Evolutionary conservation across 768 basidiomycete genomes (phyloP).

Genomic region (Boletus rubroflammeus): DNA sequence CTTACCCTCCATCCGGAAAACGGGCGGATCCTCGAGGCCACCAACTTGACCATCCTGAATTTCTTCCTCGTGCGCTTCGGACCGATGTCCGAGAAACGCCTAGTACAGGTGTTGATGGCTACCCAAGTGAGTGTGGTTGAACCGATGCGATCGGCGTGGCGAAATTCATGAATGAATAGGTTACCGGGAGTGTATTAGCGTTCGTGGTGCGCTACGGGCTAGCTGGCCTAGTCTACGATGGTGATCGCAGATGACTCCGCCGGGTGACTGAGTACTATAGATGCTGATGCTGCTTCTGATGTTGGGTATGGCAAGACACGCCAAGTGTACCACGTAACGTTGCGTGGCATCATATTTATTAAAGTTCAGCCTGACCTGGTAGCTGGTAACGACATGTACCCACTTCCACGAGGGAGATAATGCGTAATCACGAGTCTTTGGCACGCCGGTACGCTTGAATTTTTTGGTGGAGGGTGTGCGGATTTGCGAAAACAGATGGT

Average conservation of each 20-base stretch:
- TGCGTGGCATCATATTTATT: not conserved
- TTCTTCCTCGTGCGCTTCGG: constrained; percentile 76
- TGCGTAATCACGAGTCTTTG: constrained; percentile 22
- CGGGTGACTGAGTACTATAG: not conserved
- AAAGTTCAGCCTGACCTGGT: not conserved
- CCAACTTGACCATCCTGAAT: constrained; percentile 92
- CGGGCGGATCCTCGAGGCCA: constrained; percentile 62
- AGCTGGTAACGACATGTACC: not conserved
- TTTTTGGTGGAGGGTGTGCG: not conserved
- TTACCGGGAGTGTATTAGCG: constrained; percentile 73
- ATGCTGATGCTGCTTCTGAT: not conserved
- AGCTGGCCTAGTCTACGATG: constrained; percentile 87
- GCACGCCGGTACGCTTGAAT: not conserved
- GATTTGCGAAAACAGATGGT: not conserved
- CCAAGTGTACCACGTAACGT: no score
- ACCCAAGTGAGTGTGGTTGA: constrained; percentile 54
- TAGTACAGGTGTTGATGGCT: constrained; percentile 69
- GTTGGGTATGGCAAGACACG: not conserved
- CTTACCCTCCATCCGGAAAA: constrained; percentile 53
- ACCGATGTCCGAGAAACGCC: constrained; percentile 77
- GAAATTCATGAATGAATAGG: constrained; percentile 35
- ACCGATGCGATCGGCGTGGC: not conserved
- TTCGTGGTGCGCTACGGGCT: constrained; percentile 89
- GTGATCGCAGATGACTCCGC: constrained; percentile 69
- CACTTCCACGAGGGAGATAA: constrained; percentile 13